A percentile compares a stretch with the other conserved stretches of the same genome.
These are phyloP conservation scores for Piper betle DNA, from an alignment of 164 flowering plant species.

Conservation along the genomic window DNA sequence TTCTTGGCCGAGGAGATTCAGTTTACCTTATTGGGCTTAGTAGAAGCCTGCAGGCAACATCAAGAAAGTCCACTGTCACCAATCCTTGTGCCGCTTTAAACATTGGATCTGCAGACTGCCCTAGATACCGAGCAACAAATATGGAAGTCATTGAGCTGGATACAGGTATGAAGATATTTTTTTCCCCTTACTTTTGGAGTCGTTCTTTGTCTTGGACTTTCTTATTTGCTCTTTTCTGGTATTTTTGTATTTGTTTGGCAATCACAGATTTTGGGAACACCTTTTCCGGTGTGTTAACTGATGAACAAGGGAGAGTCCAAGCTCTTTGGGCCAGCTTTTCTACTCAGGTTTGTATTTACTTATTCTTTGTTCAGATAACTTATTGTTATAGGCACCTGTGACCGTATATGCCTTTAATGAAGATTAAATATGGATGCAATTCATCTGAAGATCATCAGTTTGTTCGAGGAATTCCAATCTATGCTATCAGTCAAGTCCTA, in stretches of 20 bases:
- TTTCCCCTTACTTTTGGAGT: neutral
- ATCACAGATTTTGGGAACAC: conserved; percentile 78
- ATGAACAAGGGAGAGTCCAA: conserved; percentile 82
- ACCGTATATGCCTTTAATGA: conserved; percentile 12
- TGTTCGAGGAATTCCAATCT: conserved; percentile 79
- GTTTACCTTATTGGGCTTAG: conserved; percentile 86
- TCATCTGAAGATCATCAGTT: conserved; percentile 89
- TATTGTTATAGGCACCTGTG: conserved; percentile 2
- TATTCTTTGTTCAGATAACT: neutral
- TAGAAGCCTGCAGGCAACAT: conserved; percentile 87
- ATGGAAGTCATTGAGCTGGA: conserved; percentile 98
- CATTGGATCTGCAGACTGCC: conserved; percentile 85
- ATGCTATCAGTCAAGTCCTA: conserved; percentile 68
- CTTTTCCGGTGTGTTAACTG: conserved; percentile 86
- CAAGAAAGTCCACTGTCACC: conserved; percentile 87
- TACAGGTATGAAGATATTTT: conserved; percentile 38
- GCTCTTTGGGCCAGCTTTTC: conserved; percentile 98
- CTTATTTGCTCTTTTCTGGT: neutral
- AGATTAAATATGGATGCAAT: conserved; percentile 70
- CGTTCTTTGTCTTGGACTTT: neutral
- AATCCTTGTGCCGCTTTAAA: conserved; percentile 87
- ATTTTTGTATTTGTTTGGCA: neutral
- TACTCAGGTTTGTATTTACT: conserved; percentile 51
- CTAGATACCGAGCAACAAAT: conserved; percentile 88
- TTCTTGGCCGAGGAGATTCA: conserved; percentile 79